A percentile compares a stretch with the other conserved stretches of the same genome.
phyloP scores from a whole-genome alignment of 495 filamentous ascomycete genomes.

The Hypoxylon fuscum region DNA sequence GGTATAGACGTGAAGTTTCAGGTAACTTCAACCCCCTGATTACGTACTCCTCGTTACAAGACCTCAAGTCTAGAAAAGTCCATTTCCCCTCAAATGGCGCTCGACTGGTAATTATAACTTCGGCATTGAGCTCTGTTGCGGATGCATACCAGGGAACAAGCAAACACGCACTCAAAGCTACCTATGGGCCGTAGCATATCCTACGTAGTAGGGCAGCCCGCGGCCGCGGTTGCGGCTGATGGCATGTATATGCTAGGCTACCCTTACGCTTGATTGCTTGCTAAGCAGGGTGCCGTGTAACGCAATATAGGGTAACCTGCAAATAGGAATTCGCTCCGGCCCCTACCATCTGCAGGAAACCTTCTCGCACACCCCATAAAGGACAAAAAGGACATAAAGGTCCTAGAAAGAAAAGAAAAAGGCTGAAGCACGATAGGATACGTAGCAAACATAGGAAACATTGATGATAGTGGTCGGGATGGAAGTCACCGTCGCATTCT shows the following conservation, averaged over 20 bases:
- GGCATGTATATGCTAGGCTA: constrained; percentile 16
- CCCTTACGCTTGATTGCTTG: constrained; percentile 6
- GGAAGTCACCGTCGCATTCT: constrained; percentile 34
- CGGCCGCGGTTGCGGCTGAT: constrained; percentile 34
- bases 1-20: no score
- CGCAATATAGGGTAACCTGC: constrained; percentile 23
- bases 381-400: no score
- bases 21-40: no score
- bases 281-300: constrained; percentile 26
- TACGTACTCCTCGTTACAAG: no score
- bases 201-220: constrained; percentile 1
- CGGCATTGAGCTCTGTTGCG: no score
- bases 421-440: neutral
- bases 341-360: constrained; percentile 29
- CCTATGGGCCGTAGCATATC: neutral
- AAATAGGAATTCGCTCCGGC: constrained; percentile 34
- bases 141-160: no score
- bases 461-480: constrained; percentile 12
- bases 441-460: constrained; percentile 1
- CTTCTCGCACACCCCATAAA: constrained; percentile 7
- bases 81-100: no score
- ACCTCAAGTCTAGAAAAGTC: no score
- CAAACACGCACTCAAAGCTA: neutral
- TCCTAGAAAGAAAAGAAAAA: neutral
- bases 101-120: no score